Percentiles rank a stretch among this genome's conserved stretches.
Conservation (phyloP, 2,329 filamentous ascomycete species). For the Diplocarpon mali region DNA sequence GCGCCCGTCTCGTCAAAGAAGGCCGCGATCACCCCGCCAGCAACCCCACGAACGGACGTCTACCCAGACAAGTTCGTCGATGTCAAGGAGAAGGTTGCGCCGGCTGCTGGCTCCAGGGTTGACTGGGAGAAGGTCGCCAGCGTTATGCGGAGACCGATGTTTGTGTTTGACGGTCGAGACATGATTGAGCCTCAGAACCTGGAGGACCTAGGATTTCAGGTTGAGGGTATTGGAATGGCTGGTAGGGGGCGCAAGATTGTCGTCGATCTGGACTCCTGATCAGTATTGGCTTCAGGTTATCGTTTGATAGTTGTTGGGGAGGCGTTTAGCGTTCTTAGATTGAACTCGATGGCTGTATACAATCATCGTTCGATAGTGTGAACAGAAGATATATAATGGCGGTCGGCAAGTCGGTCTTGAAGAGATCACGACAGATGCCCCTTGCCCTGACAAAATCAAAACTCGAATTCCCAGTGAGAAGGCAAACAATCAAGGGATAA, state of each 20-base stretch:
- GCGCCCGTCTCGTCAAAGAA: background rate
- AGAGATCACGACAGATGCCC: too few species aligned
- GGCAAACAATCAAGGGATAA: too few species aligned
- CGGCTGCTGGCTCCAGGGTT: slow-evolving; percentile 23
- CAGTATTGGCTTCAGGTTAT: too few species aligned
- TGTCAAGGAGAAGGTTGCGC: slow-evolving; percentile 2
- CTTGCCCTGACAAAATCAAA: too few species aligned
- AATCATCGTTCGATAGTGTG: too few species aligned
- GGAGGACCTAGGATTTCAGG: slow-evolving; percentile 23
- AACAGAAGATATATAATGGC: too few species aligned
- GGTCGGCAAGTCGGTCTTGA: too few species aligned
- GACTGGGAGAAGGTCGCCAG: slow-evolving; percentile 37
- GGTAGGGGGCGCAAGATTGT: slow-evolving; percentile 1
- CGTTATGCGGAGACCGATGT: slow-evolving; percentile 35
- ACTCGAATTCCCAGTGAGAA: too few species aligned
- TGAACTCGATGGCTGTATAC: too few species aligned
- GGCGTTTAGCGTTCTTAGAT: too few species aligned
- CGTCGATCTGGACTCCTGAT: slow-evolving; percentile 2
- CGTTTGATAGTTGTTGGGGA: too few species aligned
- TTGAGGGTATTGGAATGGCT: slow-evolving; percentile 16
- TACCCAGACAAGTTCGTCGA: slow-evolving; percentile 11
- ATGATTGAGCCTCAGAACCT: slow-evolving; percentile 24
- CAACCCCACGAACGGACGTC: slow-evolving; percentile 14
- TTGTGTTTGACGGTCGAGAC: slow-evolving; percentile 37
- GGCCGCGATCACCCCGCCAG: slow-evolving; percentile 4